Evolutionary conservation across 352 stramenopile species (phyloP), one percentile per base, ranked within the genome.

Genomic region (Phytophthora macrochlamydospora): DNA sequence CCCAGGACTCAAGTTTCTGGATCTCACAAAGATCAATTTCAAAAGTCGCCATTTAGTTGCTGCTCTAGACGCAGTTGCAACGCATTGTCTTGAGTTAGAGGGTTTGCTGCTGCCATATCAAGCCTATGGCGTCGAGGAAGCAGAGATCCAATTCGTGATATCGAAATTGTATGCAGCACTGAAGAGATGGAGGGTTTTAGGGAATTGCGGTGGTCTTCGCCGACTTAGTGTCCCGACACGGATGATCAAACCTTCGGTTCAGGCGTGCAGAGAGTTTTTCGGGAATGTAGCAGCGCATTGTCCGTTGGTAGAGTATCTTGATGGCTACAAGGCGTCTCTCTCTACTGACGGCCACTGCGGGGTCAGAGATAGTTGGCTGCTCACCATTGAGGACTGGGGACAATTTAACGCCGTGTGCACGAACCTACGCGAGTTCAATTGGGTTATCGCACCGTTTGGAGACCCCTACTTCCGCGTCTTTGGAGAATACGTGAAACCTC

Each of bases 391-490:
- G 12, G 30, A 69, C 24, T 82, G 74, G 74, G 53, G 75, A 28
- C 50, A 7, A 18, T 65, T 79, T 28, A 76, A 76, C 24, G 38
- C 52, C 6, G 50, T 37, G 4, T 81, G 70, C 32, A 69, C 38
- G 8, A 59, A 72, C 5, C 38, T 76, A 44, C 68, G 51, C 0
- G 53, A 75, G 61, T 81, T 79, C 49, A 52, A 78, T 40, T 81
- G 69, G 62, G 59, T 78, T 3, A 55, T 73, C 11, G 67, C 57
- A 29, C 69, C 70, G 1, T 81, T 75, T 61, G 62, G 59, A 3
- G 69, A 75, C 31, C 60, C 65, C 6, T 80, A 73, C 52, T 81
- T 83, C 53, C 66, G 69, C 0, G 50, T 56, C 3, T 83, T 80
- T 14, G 75, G 72, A 7, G 61, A 73, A 14, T 33, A 73, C 49